phyloP scores from a whole-genome alignment of 2,329 filamentous ascomycete genomes.

The Microdochium trichocladiopsis region DNA sequence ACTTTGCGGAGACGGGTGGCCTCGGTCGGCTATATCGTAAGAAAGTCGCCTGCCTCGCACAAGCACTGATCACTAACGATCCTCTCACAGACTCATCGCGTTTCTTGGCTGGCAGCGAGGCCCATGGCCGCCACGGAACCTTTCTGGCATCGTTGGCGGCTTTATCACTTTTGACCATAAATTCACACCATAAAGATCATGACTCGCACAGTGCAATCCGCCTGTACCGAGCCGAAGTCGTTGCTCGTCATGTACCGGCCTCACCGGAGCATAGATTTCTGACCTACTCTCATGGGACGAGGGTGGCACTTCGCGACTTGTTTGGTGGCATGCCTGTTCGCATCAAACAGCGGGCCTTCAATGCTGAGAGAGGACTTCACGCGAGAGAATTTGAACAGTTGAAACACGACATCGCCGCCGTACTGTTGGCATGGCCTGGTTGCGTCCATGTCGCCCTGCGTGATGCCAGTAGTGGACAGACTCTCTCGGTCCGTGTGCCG shows the following conservation, averaged over 20 bases:
- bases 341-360: slow-evolving; percentile 66
- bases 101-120: slow-evolving; percentile 24
- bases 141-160: slow-evolving; percentile 74
- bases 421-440: slow-evolving; percentile 64
- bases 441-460: slow-evolving; percentile 50
- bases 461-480: slow-evolving; percentile 35
- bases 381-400: slow-evolving; percentile 61
- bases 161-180: slow-evolving; percentile 69
- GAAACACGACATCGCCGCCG: slow-evolving; percentile 47
- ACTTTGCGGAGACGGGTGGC: slow-evolving; percentile 66
- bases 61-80: slow-evolving; percentile 21
- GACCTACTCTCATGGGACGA: slow-evolving; percentile 61
- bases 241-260: slow-evolving; percentile 59
- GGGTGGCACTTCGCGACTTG: slow-evolving; percentile 67
- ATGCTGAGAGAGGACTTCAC: slow-evolving; percentile 40
- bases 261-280: slow-evolving; percentile 48
- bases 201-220: slow-evolving; percentile 57
- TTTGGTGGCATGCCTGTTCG: slow-evolving; percentile 90
- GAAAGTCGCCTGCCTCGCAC: background rate
- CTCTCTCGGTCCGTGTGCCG: slow-evolving; percentile 25
- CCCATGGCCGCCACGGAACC: slow-evolving; percentile 62
- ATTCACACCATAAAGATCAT: slow-evolving; percentile 59
- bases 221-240: slow-evolving; percentile 61
- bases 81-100: slow-evolving; percentile 2
- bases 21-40: slow-evolving; percentile 67